Evolutionary conservation across 192 early-diverging fungal genomes (phyloP).

Genomic region (Podila minutissima): DNA sequence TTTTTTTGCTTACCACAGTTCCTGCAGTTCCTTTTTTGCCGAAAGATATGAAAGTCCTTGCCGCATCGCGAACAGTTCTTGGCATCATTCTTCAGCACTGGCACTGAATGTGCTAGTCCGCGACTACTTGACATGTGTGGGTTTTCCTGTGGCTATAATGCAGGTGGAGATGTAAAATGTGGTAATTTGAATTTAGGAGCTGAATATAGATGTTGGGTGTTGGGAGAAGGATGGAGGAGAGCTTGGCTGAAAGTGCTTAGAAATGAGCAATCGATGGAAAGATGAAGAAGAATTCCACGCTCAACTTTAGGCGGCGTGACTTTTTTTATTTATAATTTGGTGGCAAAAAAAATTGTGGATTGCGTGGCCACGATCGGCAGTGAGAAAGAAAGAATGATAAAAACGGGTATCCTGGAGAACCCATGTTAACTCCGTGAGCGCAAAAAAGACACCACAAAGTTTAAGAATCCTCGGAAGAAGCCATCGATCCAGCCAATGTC

Average conservation of each 20-base stretch:
- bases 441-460: slow-evolving; percentile 1
- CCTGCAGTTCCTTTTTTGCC: slow-evolving; percentile 43
- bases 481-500: slow-evolving; percentile 59
- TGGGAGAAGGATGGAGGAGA: background rate
- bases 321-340: background rate
- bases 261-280: too few relatives aligned
- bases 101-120: slow-evolving; percentile 42
- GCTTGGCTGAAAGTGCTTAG: too few relatives aligned
- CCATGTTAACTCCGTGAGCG: background rate
- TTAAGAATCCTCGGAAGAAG: slow-evolving; percentile 23
- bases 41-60: slow-evolving; percentile 52
- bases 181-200: too few relatives aligned
- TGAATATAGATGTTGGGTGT: background rate
- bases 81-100: slow-evolving; percentile 27
- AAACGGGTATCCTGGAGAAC: background rate
- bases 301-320: too few relatives aligned
- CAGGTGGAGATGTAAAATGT: too few relatives aligned
- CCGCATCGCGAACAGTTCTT: slow-evolving; percentile 47
- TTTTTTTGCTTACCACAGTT: slow-evolving; percentile 47
- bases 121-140: slow-evolving; percentile 10
- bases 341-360: background rate
- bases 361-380: background rate
- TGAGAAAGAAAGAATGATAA: background rate
- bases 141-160: too few relatives aligned
- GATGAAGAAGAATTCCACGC: too few relatives aligned